Percentiles rank a stretch among this genome's conserved stretches.
Conservation (phyloP, 1,139 yeast genomes). For the Debaryomyces udenii region DNA sequence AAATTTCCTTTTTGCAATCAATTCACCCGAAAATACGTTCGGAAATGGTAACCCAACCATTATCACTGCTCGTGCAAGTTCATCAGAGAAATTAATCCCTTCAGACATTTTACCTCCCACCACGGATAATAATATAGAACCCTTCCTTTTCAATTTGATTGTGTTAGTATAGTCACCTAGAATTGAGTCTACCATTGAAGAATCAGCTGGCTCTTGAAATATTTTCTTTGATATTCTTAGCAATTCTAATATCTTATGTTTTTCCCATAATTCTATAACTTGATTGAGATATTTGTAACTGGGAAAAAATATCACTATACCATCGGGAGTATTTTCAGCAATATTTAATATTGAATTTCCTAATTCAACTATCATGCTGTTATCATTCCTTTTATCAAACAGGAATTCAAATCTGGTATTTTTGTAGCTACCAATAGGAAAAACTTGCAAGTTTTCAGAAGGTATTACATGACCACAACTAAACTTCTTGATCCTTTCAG, state of each 20-base stretch:
- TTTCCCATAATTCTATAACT: conserved; percentile 56
- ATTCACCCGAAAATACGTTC: conserved; percentile 79
- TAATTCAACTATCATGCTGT: conserved; percentile 49
- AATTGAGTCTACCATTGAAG: conserved; percentile 44
- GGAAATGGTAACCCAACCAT: conserved; percentile 94
- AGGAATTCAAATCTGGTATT: conserved; percentile 61
- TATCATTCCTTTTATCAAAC: conserved; percentile 60
- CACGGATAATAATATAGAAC: conserved; percentile 78
- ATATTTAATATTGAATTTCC: conserved; percentile 54
- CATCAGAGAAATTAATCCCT: conserved; percentile 89
- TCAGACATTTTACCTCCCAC: conserved; percentile 95
- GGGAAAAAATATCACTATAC: conserved; percentile 82
- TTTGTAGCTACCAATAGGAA: conserved; percentile 42
- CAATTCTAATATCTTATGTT: conserved; percentile 29
- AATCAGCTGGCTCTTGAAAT: conserved; percentile 59
- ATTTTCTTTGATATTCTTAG: conserved; percentile 45
- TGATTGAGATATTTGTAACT: conserved; percentile 73
- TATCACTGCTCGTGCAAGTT: conserved; percentile 81
- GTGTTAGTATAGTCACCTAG: conserved; percentile 53
- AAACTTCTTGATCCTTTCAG: conserved; percentile 52
- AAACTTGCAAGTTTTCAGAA: conserved; percentile 62
- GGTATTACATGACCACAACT: conserved; percentile 90
- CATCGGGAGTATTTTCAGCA: conserved; percentile 59
- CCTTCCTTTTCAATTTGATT: conserved; percentile 32
- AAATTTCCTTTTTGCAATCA: conserved; percentile 70